These are phyloP conservation scores for Ophiostoma quercus DNA, from an alignment of 2,329 filamentous ascomycete genomes.

Conservation along the genomic window DNA sequence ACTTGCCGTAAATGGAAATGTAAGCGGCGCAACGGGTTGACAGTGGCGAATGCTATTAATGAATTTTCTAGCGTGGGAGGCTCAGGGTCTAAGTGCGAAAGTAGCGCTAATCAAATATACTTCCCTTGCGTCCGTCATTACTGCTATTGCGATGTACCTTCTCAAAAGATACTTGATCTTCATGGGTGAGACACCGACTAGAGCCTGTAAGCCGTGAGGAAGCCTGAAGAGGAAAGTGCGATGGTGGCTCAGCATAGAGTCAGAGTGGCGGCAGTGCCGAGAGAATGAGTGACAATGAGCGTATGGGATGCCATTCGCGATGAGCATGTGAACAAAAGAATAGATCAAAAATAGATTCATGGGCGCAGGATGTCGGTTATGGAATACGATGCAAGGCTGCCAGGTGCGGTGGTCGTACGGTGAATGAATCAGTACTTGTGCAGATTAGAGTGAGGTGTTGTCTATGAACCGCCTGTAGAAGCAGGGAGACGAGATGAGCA, in stretches of 20 bases:
- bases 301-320: background rate
- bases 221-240: background rate
- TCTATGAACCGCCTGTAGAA: background rate
- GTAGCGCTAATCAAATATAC: background rate
- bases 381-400: slow-evolving; percentile 1
- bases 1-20: slow-evolving; percentile 3
- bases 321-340: background rate
- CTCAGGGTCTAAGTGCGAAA: background rate
- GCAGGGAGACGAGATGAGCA: slow-evolving; percentile 8
- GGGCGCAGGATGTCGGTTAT: background rate
- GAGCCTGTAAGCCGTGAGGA: slow-evolving; percentile 4
- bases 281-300: background rate
- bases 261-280: slow-evolving; percentile 1
- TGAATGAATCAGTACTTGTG: slow-evolving; percentile 7
- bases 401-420: background rate
- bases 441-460: background rate
- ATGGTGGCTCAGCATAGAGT: background rate
- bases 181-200: background rate
- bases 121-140: background rate
- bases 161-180: slow-evolving; percentile 1
- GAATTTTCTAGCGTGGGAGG: background rate
- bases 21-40: slow-evolving; percentile 10
- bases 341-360: background rate
- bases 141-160: background rate
- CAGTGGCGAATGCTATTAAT: slow-evolving; percentile 17